Base-by-base conservation (phyloP, 1,139 yeast species). In the Suhomyces guaymorum region DNA sequence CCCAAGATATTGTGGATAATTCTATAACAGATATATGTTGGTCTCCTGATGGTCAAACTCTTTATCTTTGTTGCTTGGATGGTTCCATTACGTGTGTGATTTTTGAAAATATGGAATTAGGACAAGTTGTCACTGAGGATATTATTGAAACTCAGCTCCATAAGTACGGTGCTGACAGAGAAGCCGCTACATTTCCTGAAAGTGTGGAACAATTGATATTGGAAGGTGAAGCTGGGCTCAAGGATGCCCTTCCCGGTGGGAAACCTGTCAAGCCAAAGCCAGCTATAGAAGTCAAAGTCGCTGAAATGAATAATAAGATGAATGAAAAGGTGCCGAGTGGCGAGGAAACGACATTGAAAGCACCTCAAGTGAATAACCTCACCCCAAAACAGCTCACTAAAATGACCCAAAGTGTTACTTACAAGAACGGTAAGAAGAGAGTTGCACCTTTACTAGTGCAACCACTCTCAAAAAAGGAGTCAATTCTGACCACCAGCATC, bases 141-240 rank as follows among this genome's bases (percentile, higher is more conserved):
- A 51, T 59, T 28, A 80, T 84, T 41, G 82, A 78, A 41, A 70
- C 75, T 31, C 87, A 84, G 42, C 70, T 92, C 40, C 80, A 82
- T 44, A 73, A 89, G 45, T 92, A 85, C 54, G 98, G 98, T 41
- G 90, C 87, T 3, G 95, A 87, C 45, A 73, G 90, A 41, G 96
- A 89, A 44, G 78, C 86, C 5, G 71, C 83, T 60, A 81, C 82
- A 13, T 83, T 88, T 49, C 96, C 97, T 0, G 97, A 92, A 51
- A 82, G 95, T 55, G 75, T 83, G 1, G 84, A 79, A 35, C 97
- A 90, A 57, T 67, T 92, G 38, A 57, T 64, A 6, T 63, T 90
- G 24, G 97, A 89, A 51, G 85, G 81, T 20, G 70, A 69, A 41
- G 78, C 85, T 2, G 56, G 55, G 1, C 16, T 34, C 7, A 28